These are phyloP conservation scores for Westerdykella aurantiaca DNA, from an alignment of 2,329 filamentous ascomycete genomes.

Conservation along the genomic window DNA sequence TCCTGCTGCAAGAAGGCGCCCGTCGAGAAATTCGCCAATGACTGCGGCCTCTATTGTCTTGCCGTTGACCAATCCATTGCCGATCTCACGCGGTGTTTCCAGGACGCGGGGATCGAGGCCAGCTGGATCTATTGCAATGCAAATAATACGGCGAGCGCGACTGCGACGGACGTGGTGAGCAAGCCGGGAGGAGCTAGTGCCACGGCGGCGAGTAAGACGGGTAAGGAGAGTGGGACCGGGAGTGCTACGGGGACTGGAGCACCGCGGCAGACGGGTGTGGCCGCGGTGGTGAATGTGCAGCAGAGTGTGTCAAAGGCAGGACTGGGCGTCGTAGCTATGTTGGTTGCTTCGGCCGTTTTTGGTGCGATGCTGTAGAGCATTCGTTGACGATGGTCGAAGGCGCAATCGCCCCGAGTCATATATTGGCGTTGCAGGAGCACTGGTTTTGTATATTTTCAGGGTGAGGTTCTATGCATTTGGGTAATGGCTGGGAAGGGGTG, in stretches of 20 bases:
- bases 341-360: conserved; percentile 22
- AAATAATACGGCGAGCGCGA: conserved; percentile 23
- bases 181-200: conserved; percentile 6
- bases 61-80: conserved; percentile 20
- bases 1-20: conserved; percentile 30
- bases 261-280: conserved; percentile 12
- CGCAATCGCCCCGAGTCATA: neutral
- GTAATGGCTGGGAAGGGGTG: neutral
- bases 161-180: conserved; percentile 7
- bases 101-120: conserved; percentile 19
- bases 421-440: neutral
- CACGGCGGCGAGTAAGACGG: conserved; percentile 6
- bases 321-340: conserved; percentile 23
- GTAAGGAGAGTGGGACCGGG: conserved; percentile 9
- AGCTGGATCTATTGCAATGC: conserved; percentile 21
- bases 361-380: conserved; percentile 23
- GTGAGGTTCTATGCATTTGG: neutral
- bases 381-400: neutral
- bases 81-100: conserved; percentile 25
- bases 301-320: conserved; percentile 25
- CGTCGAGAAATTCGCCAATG: conserved; percentile 23
- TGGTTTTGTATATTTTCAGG: neutral
- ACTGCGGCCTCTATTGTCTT: conserved; percentile 29
- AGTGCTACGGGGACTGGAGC: conserved; percentile 1
- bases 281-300: conserved; percentile 6